Evolutionary conservation across 2,329 filamentous ascomycete genomes (phyloP), one percentile per base, ranked within the genome.

Genomic region (Colletotrichum phormii): DNA sequence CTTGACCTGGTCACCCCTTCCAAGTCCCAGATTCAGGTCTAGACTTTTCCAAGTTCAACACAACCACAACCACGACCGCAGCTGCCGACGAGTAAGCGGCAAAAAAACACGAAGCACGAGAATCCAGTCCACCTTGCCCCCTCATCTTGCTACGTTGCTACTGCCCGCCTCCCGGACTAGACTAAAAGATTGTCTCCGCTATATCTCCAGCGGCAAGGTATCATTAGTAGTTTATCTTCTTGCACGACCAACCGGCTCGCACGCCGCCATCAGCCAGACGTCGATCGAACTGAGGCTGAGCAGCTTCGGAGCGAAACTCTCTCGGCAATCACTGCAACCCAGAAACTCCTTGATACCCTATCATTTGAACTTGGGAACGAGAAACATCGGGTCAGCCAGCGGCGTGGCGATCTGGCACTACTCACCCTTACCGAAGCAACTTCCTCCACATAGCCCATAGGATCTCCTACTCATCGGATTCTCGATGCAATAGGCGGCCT

Each of bases 271-370:
- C 54, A 59, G 42, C 55, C 55, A 11, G 55, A 57, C 57, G 55
- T 37, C 49, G 46, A 55, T 57, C 46, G 26, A 71, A 31, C 51
- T 57, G 71, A 65, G 71, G 71, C 71, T 73, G 71, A 73, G 71
- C 60, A 73, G 49, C 67, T 61, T 37, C 26, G 37, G 54, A 29
- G 42, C 67, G 51, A 71, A 73, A 73, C 71, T 71, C 61, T 73
- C 49, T 72, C 31, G 61, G 71, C 66, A 51, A 61, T 55, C 62
- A 42, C 15, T 53, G 53, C 61, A 24, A 64, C 49, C 49, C 60
- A n/a, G 15, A 42, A 42, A 42, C 15, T 42, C 15, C 15, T 42
- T 42, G 37, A 63, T 5, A 24, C 5, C 51, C 22, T 7, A 22
- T n/a, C 33, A n/a, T 49, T 49, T 18, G 8, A 49, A 49, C 33